Evolutionary conservation across 192 early-diverging fungal genomes (phyloP).

Genomic region (Bifiguratus adelaidae): DNA sequence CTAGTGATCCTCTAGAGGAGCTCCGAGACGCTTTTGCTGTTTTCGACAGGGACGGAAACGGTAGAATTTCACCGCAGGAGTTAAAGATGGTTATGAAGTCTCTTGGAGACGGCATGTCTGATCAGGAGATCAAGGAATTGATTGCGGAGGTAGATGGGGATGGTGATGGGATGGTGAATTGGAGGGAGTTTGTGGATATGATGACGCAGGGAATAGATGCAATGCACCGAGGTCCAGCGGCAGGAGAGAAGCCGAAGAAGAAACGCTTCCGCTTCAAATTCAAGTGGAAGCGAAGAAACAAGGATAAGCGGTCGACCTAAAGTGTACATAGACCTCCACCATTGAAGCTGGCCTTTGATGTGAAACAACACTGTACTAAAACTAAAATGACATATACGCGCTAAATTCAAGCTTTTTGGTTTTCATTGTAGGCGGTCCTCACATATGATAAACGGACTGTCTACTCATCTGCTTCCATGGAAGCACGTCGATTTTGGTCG

Average conservation of each 20-base stretch:
- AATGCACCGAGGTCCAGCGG: not conserved
- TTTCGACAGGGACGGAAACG: constrained; percentile 21
- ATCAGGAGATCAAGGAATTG: constrained; percentile 11
- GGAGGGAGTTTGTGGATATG: constrained; percentile 19
- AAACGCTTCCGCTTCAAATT: not conserved
- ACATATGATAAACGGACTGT: no score
- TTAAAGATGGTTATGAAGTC: constrained; percentile 14
- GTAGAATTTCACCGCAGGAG: constrained; percentile 11
- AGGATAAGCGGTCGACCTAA: no score
- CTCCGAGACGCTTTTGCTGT: constrained; percentile 17
- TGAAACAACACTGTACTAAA: no score
- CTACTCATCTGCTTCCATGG: no score
- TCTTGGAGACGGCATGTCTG: constrained; percentile 13
- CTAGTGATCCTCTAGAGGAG: constrained; percentile 3
- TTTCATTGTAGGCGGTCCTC: no score
- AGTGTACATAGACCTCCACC: no score
- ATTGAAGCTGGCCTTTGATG: no score
- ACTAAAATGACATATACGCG: no score
- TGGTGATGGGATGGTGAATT: constrained; percentile 20
- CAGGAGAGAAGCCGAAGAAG: not conserved
- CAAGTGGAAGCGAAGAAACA: no score
- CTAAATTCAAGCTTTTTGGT: no score
- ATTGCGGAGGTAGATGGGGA: constrained; percentile 15
- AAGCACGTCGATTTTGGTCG: no score
- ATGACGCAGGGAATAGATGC: constrained; percentile 3